Percentiles rank a stretch among this genome's conserved stretches.
phyloP scores from a whole-genome alignment of 2,329 filamentous ascomycete genomes.

The Fusarium continuum region DNA sequence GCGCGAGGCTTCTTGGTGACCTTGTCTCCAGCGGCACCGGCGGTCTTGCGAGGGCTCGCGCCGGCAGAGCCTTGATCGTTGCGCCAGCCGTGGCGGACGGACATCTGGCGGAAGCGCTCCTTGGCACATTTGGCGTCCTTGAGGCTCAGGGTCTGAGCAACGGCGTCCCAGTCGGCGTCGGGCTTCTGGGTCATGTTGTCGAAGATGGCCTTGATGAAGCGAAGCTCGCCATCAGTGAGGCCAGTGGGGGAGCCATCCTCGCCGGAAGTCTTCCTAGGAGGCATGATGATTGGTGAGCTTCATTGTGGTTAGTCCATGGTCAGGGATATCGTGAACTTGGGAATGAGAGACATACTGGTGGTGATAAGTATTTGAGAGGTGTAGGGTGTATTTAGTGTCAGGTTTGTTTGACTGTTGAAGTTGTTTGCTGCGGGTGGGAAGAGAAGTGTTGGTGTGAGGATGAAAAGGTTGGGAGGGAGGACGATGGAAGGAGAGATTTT shows the following conservation, averaged over 20 bases:
- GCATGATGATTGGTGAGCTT: conserved; percentile 39
- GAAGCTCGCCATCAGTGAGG: conserved; percentile 49
- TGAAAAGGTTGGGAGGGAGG: conserved; percentile 12
- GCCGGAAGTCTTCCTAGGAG: conserved; percentile 45
- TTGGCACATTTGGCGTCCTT: conserved; percentile 55
- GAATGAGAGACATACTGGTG: conserved; percentile 1
- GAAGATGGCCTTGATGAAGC: conserved; percentile 54
- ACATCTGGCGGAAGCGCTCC: conserved; percentile 54
- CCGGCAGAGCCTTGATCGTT: conserved; percentile 21
- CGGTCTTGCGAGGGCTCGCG: conserved; percentile 45
- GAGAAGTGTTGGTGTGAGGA: conserved; percentile 3
- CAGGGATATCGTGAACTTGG: not conserved
- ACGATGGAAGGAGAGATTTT: not conserved
- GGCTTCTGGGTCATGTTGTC: conserved; percentile 54
- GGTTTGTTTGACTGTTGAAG: not conserved
- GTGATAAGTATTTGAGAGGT: not conserved
- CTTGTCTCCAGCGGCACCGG: conserved; percentile 37
- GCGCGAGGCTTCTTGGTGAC: conserved; percentile 47
- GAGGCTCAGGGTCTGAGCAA: conserved; percentile 50
- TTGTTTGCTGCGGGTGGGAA: not conserved
- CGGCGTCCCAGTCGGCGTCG: conserved; percentile 53
- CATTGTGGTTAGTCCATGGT: conserved; percentile 1
- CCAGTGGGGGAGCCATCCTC: conserved; percentile 35
- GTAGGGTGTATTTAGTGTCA: not conserved
- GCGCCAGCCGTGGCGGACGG: conserved; percentile 53